phyloP scores from a whole-genome alignment of 148 eudicot species.

The Pharnaceum exiguum region DNA sequence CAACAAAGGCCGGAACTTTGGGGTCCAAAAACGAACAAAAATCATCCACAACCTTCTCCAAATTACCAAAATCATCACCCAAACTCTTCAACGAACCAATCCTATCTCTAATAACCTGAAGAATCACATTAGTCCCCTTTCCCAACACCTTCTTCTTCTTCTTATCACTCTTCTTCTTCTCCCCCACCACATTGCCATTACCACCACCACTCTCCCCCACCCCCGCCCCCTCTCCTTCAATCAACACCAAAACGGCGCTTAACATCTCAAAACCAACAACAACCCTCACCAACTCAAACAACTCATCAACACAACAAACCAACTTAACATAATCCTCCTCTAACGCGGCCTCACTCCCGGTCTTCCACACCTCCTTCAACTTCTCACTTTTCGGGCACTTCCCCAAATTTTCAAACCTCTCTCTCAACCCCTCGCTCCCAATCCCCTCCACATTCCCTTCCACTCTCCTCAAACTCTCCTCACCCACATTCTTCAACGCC shows the following conservation, averaged over 20 bases:
- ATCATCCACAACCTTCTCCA: constrained; percentile 31
- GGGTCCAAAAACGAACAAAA: constrained; percentile 48
- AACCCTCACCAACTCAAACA: constrained; percentile 36
- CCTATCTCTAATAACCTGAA: constrained; percentile 58
- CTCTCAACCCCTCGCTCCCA: constrained; percentile 23
- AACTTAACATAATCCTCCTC: constrained; percentile 38
- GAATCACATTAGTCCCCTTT: constrained; percentile 55
- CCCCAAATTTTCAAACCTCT: constrained; percentile 32
- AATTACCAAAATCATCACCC: constrained; percentile 9
- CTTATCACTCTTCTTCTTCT: constrained; percentile 53
- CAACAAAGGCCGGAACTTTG: constrained; percentile 35
- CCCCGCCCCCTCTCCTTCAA: constrained; percentile 35
- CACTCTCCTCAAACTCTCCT: constrained; percentile 39
- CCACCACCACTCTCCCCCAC: constrained; percentile 20
- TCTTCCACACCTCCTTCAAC: constrained; percentile 26
- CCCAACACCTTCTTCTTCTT: constrained; percentile 71
- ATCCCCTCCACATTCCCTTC: constrained; percentile 27
- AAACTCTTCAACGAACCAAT: constrained; percentile 17
- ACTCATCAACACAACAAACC: constrained; percentile 39
- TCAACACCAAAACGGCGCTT: constrained; percentile 38
- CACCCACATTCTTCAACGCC: constrained; percentile 42
- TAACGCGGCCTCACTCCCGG: constrained; percentile 29
- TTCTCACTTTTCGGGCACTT: constrained; percentile 29
- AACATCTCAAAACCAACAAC: constrained; percentile 61
- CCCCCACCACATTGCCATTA: constrained; percentile 20